Base-by-base conservation (phyloP, 495 filamentous ascomycete species). In the Aspergillus haitiensis region DNA sequence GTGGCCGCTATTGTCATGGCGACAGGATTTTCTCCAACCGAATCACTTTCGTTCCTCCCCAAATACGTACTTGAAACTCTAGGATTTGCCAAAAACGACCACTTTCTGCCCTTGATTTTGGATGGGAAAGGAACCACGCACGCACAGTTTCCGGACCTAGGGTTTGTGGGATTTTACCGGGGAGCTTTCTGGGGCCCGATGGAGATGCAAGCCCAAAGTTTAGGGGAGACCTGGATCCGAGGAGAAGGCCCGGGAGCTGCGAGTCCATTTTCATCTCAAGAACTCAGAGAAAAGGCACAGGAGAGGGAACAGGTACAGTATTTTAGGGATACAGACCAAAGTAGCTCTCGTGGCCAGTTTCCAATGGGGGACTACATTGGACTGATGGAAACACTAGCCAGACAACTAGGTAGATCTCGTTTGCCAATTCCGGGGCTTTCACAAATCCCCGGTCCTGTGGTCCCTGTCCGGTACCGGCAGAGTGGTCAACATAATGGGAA, bases 171-270 rank as follows among this genome's bases (percentile, higher is more conserved):
- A 5, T 88, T 93, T 71, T 93, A 96, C 69, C 83, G 90, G 37
- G 88, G 89, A 1, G 90, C 92, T 0, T 96, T 89, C 71, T 97
- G 91, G 88, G 88, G 88, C 0, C 82, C 90, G 1, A 88, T 93
- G 81, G 92, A 97, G 66, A 86, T 92, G 83, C 92, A 96, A 71
- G 89, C 90, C 0, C 82, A 86, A 12, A 84, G 86, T 57, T 66
- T 94, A 3, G 80, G 80, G 0, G 56, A 68, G 5, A 52, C 66
- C 13, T 85, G 83, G 78, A 16, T 53, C 2, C 64, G 47, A 51
- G 34, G 18, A 27, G 21, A 27, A 11, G 58, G 47, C 0, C 0
- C 33, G 7, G 33, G 35, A 13, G 50, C 61, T 37, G 32, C 52
- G 18, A 44, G 7, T 3, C 7, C 46, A 7, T 9, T 45, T 6